Evolutionary conservation across 2,329 filamentous ascomycete genomes (phyloP).

Genomic region (Fusarium bulbicola): DNA sequence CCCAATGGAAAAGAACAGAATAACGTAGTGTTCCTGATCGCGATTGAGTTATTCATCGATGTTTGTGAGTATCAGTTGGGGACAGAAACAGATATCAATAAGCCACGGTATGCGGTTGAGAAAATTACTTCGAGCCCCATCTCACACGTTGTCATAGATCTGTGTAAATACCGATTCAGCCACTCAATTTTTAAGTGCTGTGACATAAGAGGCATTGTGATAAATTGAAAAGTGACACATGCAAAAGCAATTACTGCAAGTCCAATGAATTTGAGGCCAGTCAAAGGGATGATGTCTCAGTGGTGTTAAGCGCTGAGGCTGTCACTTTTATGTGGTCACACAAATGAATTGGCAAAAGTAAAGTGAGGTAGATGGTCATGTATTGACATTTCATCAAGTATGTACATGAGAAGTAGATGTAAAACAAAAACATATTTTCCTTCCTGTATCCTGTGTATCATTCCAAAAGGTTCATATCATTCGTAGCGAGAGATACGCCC

Average conservation of each 20-base stretch:
- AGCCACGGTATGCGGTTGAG: constrained; percentile 18
- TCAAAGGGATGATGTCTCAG: constrained; percentile 2
- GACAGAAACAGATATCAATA: background rate
- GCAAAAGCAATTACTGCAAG: background rate
- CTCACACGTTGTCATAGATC: constrained; percentile 12
- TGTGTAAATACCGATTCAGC: background rate
- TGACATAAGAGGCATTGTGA: constrained; percentile 8
- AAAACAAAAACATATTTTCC: constrained; percentile 26
- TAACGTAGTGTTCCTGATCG: background rate
- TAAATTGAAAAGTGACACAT: background rate
- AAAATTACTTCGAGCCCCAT: constrained; percentile 11
- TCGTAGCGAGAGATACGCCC: constrained; percentile 34
- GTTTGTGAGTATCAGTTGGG: constrained; percentile 2
- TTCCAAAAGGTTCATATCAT: constrained; percentile 33
- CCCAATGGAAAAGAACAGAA: background rate
- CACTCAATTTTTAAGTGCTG: constrained; percentile 6
- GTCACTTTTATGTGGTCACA: background rate
- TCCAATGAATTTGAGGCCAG: background rate
- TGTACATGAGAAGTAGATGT: constrained; percentile 34
- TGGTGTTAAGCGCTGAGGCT: background rate
- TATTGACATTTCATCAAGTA: constrained; percentile 25
- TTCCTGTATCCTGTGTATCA: constrained; percentile 37
- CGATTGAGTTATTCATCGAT: constrained; percentile 8
- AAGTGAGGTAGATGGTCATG: constrained; percentile 2
- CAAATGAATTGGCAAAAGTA: background rate